Base-by-base conservation (phyloP, 768 basidiomycete genomes). In the Lentinula detonsa region DNA sequence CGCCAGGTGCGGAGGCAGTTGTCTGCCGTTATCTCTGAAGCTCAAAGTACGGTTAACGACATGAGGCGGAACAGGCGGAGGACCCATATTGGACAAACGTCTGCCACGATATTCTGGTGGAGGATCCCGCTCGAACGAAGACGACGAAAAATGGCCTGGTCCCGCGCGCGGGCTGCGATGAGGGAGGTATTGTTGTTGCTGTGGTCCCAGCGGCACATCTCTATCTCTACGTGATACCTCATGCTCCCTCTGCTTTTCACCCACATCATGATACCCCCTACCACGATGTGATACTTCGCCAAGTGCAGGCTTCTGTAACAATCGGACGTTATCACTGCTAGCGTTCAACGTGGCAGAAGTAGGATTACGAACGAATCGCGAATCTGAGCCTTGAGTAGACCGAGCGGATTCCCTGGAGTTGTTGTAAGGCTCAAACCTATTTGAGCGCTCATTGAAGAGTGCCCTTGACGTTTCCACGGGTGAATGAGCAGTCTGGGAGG, bases 401-500 rank as follows among this genome's bases (percentile, higher is more conserved):
- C 46, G 78, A 76, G 59, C 78, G 75, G 63, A 74, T 67, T 21
- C 75, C 74, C 64, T 82, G n/a, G 75, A 62, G 64, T 78, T 82
- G 60, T 78, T 83, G 66, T 90, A 92, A 2, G 92, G 91, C 72
- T 98, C 96, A 60, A 98, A 74, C 64, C 86, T 82, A 68, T 97
- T 98, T 9, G 90, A 91, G 3, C 90, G 86, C 68, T 96, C 97
- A 68, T 99, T 98, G 79, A 98, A 99, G n/a, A 99, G 78, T 0
- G 87, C 87, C 45, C 91, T 84, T 37, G 89, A 81, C 2, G 79
- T 73, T 43, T 87, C 85, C 62, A 80, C 77, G 8, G 84, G 81
- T 8, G 84, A 81, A 59, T 79, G 75, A 21, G 74, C 60, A 57
- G 75, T 69, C 62, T 73, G 67, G 64, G 78, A 69, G 66, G 72